Conservation (phyloP, 2,329 filamentous ascomycete species). For the Purpureocillium lavendulum region DNA sequence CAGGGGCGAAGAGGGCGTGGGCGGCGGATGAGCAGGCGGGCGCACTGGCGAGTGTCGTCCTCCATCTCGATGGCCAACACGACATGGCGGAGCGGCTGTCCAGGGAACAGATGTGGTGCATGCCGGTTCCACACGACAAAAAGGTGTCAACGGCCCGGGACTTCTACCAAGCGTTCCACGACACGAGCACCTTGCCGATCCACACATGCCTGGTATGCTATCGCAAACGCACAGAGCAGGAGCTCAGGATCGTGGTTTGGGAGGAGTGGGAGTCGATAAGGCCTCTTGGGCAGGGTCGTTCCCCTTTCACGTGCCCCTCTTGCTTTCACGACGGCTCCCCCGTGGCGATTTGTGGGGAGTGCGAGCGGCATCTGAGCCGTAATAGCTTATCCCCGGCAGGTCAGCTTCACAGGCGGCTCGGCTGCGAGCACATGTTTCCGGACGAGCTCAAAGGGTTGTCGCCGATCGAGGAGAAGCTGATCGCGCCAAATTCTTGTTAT, state of each 20-base stretch:
- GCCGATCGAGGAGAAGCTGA: slow-evolving; percentile 4
- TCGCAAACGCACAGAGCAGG: slow-evolving; percentile 1
- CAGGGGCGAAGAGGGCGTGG: too few species aligned
- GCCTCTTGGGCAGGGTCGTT: slow-evolving; percentile 2
- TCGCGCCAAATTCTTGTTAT: neutral
- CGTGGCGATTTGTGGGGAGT: slow-evolving; percentile 3
- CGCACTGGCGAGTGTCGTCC: slow-evolving; percentile 3
- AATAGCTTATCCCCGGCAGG: slow-evolving; percentile 2
- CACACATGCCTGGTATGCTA: slow-evolving; percentile 6
- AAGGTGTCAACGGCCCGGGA: slow-evolving; percentile 4
- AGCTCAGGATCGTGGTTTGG: slow-evolving; percentile 5
- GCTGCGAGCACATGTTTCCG: slow-evolving; percentile 8
- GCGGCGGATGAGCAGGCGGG: too few species aligned
- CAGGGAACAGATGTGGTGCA: slow-evolving; percentile 2
- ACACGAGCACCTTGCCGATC: slow-evolving; percentile 6
- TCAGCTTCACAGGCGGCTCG: neutral
- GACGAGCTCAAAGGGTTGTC: slow-evolving; percentile 4
- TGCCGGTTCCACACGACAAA: slow-evolving; percentile 3
- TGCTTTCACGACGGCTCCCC: slow-evolving; percentile 3
- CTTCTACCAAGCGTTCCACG: slow-evolving; percentile 7
- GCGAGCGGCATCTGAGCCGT: neutral
- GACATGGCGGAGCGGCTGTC: slow-evolving; percentile 5
- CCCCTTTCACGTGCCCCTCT: slow-evolving; percentile 1
- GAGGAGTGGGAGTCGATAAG: slow-evolving; percentile 3
- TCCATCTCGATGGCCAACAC: slow-evolving; percentile 4